A percentile compares a stretch with the other conserved stretches of the same genome.
These are phyloP conservation scores for Grigorovia transvaalensis DNA, from an alignment of 805 yeast genomes.

Conservation along the genomic window DNA sequence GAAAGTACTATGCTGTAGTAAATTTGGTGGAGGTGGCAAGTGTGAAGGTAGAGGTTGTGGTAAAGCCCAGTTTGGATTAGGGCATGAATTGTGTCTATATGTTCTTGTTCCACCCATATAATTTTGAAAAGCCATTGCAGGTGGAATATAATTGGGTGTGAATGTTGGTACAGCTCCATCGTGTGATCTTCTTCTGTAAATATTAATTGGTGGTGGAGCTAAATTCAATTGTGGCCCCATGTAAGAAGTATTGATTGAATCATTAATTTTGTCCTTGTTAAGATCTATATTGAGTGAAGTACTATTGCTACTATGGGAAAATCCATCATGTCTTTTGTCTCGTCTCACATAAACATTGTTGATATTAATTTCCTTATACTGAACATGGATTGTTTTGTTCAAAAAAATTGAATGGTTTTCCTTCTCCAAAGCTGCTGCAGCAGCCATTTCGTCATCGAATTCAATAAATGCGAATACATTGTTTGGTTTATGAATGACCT, in stretches of 20 bases:
- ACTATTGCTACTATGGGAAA: slow-evolving; percentile 3
- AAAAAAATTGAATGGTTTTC: slow-evolving; percentile 73
- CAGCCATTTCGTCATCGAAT: slow-evolving; percentile 54
- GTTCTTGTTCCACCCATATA: slow-evolving; percentile 10
- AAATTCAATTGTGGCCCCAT: slow-evolving; percentile 36
- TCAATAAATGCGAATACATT: slow-evolving; percentile 65
- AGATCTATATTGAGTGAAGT: slow-evolving; percentile 2
- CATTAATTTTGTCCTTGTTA: not conserved
- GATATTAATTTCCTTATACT: slow-evolving; percentile 55
- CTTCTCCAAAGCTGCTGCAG: slow-evolving; percentile 78
- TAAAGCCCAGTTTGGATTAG: slow-evolving; percentile 8
- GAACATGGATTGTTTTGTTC: slow-evolving; percentile 74
- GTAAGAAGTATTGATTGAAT: slow-evolving; percentile 3
- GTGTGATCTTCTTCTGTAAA: slow-evolving; percentile 35
- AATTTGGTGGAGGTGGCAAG: not conserved
- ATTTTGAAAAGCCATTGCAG: slow-evolving; percentile 1
- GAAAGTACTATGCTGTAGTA: not conserved
- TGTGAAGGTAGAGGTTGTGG: not conserved
- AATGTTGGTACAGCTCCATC: not conserved
- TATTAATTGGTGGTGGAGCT: slow-evolving; percentile 77
- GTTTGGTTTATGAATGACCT: slow-evolving; percentile 43
- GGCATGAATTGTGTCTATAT: slow-evolving; percentile 17
- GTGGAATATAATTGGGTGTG: not conserved
- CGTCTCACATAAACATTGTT: slow-evolving; percentile 20
- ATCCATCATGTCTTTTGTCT: slow-evolving; percentile 11